These are phyloP conservation scores for Myrmaecium sp. DNA, from an alignment of 2,329 filamentous ascomycete genomes.

Conservation along the genomic window DNA sequence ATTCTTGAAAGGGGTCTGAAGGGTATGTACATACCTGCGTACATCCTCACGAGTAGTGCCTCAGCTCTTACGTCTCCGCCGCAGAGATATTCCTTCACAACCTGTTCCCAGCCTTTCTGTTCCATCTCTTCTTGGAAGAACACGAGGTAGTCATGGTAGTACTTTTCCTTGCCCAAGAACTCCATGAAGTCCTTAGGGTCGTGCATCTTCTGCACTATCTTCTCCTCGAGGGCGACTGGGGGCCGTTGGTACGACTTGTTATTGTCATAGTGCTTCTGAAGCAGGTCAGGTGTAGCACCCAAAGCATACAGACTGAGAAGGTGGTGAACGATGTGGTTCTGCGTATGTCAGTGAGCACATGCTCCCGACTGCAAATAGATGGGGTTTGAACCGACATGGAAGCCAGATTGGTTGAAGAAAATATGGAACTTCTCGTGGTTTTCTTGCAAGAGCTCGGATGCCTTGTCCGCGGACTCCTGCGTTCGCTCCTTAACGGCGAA, in stretches of 20 bases:
- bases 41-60: constrained; percentile 52
- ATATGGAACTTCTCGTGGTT: constrained; percentile 63
- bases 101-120: constrained; percentile 40
- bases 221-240: constrained; percentile 28
- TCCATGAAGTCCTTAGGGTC: constrained; percentile 38
- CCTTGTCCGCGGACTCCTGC: constrained; percentile 42
- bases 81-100: constrained; percentile 53
- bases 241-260: constrained; percentile 53
- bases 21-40: constrained; percentile 31
- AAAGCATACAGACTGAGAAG: constrained; percentile 63
- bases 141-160: constrained; percentile 57
- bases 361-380: too few relatives aligned
- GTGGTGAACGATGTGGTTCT: constrained; percentile 64
- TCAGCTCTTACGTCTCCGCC: constrained; percentile 46
- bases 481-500: constrained; percentile 30
- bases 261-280: constrained; percentile 46
- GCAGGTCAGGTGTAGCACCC: constrained; percentile 41
- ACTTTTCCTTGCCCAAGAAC: constrained; percentile 44
- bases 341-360: background rate
- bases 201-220: constrained; percentile 37
- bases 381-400: constrained; percentile 38
- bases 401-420: constrained; percentile 60
- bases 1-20: background rate
- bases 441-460: constrained; percentile 53
- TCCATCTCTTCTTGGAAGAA: constrained; percentile 66